phyloP scores from a whole-genome alignment of 2,329 filamentous ascomycete species.

The Didymella glomerata region DNA sequence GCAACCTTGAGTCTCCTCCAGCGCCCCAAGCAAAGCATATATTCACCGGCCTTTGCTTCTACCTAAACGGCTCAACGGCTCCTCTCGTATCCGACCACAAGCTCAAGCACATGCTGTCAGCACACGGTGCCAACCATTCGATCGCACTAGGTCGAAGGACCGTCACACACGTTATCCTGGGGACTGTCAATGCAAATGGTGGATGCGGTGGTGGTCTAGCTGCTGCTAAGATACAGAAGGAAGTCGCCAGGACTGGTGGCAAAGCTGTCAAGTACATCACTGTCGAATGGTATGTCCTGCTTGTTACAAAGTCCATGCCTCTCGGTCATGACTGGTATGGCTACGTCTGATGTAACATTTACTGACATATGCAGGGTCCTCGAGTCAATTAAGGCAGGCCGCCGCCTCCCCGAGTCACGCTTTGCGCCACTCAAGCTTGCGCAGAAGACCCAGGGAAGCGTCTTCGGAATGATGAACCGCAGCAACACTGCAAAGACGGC shows the following conservation, averaged over 20 bases:
- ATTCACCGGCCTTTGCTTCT: constrained; percentile 77
- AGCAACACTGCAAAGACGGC: constrained; percentile 12
- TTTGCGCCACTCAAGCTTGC: constrained; percentile 62
- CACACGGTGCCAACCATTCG: constrained; percentile 76
- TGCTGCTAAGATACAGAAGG: constrained; percentile 80
- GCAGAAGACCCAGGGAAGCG: constrained; percentile 38
- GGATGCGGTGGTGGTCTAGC: constrained; percentile 79
- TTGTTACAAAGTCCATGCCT: constrained; percentile 2
- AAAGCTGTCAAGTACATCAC: constrained; percentile 79
- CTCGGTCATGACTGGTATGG: neutral
- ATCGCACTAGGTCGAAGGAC: constrained; percentile 74
- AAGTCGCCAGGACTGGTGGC: constrained; percentile 73
- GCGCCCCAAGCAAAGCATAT: constrained; percentile 55
- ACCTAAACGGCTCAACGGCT: constrained; percentile 86
- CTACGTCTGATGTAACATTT: neutral
- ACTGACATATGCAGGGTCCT: constrained; percentile 67
- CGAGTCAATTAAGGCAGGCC: constrained; percentile 81
- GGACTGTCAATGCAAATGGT: constrained; percentile 50
- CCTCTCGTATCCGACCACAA: constrained; percentile 85
- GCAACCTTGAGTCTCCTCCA: constrained; percentile 5
- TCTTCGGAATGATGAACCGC: constrained; percentile 29
- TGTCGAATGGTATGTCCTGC: constrained; percentile 72
- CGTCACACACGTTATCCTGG: constrained; percentile 88
- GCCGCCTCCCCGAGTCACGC: constrained; percentile 75
- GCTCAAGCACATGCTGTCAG: constrained; percentile 78